Evolutionary conservation across 2,329 filamentous ascomycete species (phyloP), one percentile per base, ranked within the genome.

Genomic region (Xylariaceae sp.): DNA sequence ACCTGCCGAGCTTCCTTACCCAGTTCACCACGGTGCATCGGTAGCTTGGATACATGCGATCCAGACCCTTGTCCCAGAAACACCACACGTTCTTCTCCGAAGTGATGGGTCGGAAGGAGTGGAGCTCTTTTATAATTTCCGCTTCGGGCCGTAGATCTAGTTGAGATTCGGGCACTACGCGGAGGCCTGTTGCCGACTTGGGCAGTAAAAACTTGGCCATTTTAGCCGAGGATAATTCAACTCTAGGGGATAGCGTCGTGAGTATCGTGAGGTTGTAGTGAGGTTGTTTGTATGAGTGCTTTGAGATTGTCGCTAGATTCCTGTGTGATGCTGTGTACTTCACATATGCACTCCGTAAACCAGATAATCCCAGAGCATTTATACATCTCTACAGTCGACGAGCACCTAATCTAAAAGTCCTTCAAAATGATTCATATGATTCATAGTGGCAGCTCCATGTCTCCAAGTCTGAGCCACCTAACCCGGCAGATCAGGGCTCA

Each of bases 81-180:
- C 76, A 75, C 76, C 77, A 80, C 2, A 80, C 69, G 36, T 79
- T 80, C 59, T 75, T 76, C 48, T 78, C 75, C 0, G 73, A 74
- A 0, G 68, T 72, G 36, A 74, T 50, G n/a, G 74, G 70, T 2
- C 61, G 66, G 40, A 69, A 72, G 1, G 61, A 50, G 7, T 58
- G 51, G 1, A 76, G 68, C n/a, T 56, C 55, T 29, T 28, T 6
- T 37, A 53, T 12, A 14, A 77, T 74, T 1, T 74, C 67, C 0
- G 60, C 52, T 33, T 74, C 73, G 9, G 67, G 56, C 6, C 72
- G 71, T 4, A 71, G 60, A 61, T 72, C 66, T 1, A 72, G 58
- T 9, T 49, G 53, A 3, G 67, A 66, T 26, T 59, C 60, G 8
- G 58, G 39, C 33, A 64, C 64, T 17, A 51, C 61, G 29, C 56